Percentiles rank a stretch among this genome's conserved stretches.
Conservation (phyloP, 2,329 filamentous ascomycete species). For the Nothomitra cinnamomea region DNA sequence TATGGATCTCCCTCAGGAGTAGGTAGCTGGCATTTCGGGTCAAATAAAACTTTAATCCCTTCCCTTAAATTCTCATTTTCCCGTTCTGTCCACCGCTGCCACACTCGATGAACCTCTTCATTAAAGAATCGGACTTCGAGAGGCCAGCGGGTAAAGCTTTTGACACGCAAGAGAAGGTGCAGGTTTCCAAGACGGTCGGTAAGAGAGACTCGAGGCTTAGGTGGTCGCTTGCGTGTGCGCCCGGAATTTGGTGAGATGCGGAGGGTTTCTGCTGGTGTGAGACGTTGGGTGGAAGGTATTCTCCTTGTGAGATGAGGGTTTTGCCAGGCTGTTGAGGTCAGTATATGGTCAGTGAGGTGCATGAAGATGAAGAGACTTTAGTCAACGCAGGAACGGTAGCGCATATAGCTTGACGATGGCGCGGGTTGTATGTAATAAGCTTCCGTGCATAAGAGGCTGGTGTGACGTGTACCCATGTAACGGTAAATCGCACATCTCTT, state of each 20-base stretch:
- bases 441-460: too few relatives aligned
- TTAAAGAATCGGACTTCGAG: slow-evolving; percentile 65
- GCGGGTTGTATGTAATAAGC: too few relatives aligned
- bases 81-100: slow-evolving; percentile 41
- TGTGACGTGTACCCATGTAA: too few relatives aligned
- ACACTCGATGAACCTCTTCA: slow-evolving; percentile 49
- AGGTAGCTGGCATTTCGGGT: slow-evolving; percentile 19
- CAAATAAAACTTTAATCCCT: slow-evolving; percentile 37
- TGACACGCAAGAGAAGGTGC: slow-evolving; percentile 60
- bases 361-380: not conserved
- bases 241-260: slow-evolving; percentile 22
- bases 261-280: slow-evolving; percentile 29
- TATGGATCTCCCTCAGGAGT: slow-evolving; percentile 3
- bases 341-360: not conserved
- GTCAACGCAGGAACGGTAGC: not conserved
- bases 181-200: slow-evolving; percentile 60
- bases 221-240: slow-evolving; percentile 30
- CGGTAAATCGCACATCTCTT: too few relatives aligned
- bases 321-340: slow-evolving; percentile 45
- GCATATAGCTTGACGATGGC: too few relatives aligned
- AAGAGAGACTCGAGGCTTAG: slow-evolving; percentile 28
- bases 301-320: slow-evolving; percentile 70
- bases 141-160: slow-evolving; percentile 72
- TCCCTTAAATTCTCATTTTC: slow-evolving; percentile 30
- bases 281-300: slow-evolving; percentile 47